Evolutionary conservation across 1,284 basidiomycete species (phyloP).

Genomic region (Trichosporon faecale): DNA sequence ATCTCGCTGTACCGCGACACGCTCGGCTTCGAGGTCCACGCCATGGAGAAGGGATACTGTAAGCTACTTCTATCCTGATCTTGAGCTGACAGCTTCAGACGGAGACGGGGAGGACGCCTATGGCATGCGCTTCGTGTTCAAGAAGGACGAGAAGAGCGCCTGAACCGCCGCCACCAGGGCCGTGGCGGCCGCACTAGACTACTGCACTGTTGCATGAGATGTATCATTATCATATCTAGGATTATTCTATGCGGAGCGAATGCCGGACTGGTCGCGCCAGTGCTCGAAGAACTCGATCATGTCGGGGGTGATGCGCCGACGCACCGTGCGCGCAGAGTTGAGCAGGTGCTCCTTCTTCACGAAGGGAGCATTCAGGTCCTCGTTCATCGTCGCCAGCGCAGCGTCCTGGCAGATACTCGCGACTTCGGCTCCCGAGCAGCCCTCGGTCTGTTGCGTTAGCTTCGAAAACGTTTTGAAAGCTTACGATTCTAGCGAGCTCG

Average conservation of each 20-base stretch:
- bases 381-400: constrained; percentile 83
- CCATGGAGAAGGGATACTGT: constrained; percentile 81
- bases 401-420: constrained; percentile 93
- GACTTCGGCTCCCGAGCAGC: constrained; percentile 95
- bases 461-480: neutral
- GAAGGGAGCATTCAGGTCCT: constrained; percentile 69
- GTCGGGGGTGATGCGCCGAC: constrained; percentile 80
- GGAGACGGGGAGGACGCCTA: constrained; percentile 91
- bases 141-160: constrained; percentile 18
- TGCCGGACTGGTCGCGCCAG: constrained; percentile 57
- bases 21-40: constrained; percentile 72
- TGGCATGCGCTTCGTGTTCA: constrained; percentile 67
- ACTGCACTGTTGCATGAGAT: constrained; percentile 11
- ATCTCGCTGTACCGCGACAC: constrained; percentile 76
- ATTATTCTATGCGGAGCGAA: constrained; percentile 39
- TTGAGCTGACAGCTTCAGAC: constrained; percentile 56
- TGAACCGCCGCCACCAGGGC: neutral
- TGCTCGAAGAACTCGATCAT: constrained; percentile 67
- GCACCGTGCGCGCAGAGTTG: constrained; percentile 67
- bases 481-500: constrained; percentile 69
- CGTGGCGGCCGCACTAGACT: neutral
- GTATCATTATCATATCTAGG: constrained; percentile 14
- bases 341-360: constrained; percentile 74
- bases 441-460: constrained; percentile 65
- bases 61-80: constrained; percentile 43